These are phyloP conservation scores for Lactarius tabidus DNA, from an alignment of 768 basidiomycete genomes.

Conservation along the genomic window DNA sequence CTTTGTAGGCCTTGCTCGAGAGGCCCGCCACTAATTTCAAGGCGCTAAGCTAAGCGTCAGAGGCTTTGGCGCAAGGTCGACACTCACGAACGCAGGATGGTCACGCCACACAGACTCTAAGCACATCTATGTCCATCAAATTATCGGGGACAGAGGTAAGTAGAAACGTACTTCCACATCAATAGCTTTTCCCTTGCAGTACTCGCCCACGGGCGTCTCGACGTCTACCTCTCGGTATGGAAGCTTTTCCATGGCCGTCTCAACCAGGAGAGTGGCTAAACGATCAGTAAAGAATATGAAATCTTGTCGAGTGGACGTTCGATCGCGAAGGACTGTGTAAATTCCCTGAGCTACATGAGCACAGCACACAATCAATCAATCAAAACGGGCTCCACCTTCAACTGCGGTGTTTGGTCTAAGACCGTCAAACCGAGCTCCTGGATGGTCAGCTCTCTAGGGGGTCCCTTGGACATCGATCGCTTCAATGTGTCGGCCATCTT, in stretches of 20 bases:
- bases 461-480: conserved; percentile 26
- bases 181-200: conserved; percentile 57
- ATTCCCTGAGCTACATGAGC: conserved; percentile 58
- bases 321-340: conserved; percentile 78
- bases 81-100: conserved; percentile 81
- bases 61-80: not conserved
- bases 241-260: conserved; percentile 79
- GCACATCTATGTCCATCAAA: not conserved
- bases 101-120: conserved; percentile 81
- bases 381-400: conserved; percentile 49
- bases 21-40: conserved; percentile 66
- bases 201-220: conserved; percentile 59
- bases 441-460: conserved; percentile 25
- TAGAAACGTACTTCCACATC: conserved; percentile 48
- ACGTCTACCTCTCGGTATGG: conserved; percentile 62
- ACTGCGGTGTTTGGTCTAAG: conserved; percentile 74
- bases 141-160: not conserved
- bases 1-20: conserved; percentile 88
- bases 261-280: conserved; percentile 77
- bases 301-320: conserved; percentile 67
- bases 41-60: not conserved
- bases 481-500: conserved; percentile 51
- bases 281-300: conserved; percentile 93
- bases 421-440: conserved; percentile 55
- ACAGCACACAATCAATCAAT: not conserved